Evolutionary conservation across 2,329 filamentous ascomycete genomes (phyloP).

Genomic region (Elsinoe fawcettii): DNA sequence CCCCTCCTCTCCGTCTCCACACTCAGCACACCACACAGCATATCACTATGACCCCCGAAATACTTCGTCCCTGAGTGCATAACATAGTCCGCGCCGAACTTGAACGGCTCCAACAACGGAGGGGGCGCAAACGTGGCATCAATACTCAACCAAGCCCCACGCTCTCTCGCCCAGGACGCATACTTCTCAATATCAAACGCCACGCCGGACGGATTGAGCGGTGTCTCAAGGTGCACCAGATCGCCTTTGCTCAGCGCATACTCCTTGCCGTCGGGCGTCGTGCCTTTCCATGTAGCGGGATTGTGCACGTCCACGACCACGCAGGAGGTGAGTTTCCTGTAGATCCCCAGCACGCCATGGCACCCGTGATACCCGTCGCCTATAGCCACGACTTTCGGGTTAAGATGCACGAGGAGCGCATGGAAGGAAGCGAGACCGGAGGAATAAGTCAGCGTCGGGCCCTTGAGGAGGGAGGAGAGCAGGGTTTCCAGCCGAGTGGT

Average conservation of each 20-base stretch:
- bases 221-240: conserved; percentile 85
- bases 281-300: conserved; percentile 25
- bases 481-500: conserved; percentile 78
- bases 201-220: conserved; percentile 81
- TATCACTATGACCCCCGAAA: conserved; percentile 87
- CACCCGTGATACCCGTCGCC: conserved; percentile 87
- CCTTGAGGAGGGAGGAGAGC: conserved; percentile 64
- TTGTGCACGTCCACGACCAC: conserved; percentile 58
- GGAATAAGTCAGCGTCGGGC: conserved; percentile 65
- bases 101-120: conserved; percentile 77
- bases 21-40: conserved; percentile 78
- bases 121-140: conserved; percentile 93
- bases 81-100: conserved; percentile 70
- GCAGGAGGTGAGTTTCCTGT: conserved; percentile 68
- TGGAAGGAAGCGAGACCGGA: conserved; percentile 86
- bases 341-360: conserved; percentile 70
- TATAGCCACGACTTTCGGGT: conserved; percentile 76
- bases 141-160: conserved; percentile 70
- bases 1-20: conserved; percentile 39
- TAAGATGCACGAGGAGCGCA: conserved; percentile 72
- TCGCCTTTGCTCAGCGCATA: conserved; percentile 67
- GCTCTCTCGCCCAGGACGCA: conserved; percentile 61
- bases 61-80: conserved; percentile 97
- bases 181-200: conserved; percentile 66
- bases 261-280: conserved; percentile 46